These are phyloP conservation scores for Camellia lanceoleosa DNA, from an alignment of 148 eudicot genomes.

Conservation along the genomic window DNA sequence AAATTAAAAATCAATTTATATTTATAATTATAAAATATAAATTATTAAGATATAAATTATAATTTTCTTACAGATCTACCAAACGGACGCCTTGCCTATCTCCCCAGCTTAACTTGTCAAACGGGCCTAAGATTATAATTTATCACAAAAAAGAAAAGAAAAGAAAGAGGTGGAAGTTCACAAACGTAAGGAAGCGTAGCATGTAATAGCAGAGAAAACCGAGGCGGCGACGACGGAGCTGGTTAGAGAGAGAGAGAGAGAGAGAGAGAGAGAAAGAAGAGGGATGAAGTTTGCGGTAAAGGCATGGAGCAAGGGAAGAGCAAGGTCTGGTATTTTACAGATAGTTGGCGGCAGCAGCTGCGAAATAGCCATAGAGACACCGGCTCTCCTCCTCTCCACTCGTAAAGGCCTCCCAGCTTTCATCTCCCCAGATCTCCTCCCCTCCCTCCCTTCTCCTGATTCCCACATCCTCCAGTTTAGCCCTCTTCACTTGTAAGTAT, in stretches of 20 bases:
- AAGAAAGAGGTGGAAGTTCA: too few species aligned
- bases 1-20: too few species aligned
- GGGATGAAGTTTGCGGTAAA: slow-evolving; percentile 44
- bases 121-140: too few species aligned
- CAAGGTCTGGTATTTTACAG: slow-evolving; percentile 40
- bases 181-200: too few species aligned
- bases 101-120: too few species aligned
- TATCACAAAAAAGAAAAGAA: too few species aligned
- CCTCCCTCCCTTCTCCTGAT: slow-evolving; percentile 53
- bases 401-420: slow-evolving; percentile 66
- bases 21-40: too few species aligned
- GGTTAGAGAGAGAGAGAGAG: neutral
- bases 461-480: slow-evolving; percentile 66
- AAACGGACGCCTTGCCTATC: too few species aligned
- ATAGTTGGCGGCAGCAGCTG: slow-evolving; percentile 6
- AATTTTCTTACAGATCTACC: too few species aligned
- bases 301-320: slow-evolving; percentile 42
- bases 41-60: too few species aligned
- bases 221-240: too few species aligned
- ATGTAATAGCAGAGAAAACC: too few species aligned
- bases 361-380: slow-evolving; percentile 33
- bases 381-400: slow-evolving; percentile 47
- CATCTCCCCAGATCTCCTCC: slow-evolving; percentile 68
- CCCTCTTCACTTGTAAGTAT: slow-evolving; percentile 77
- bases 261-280: neutral